phyloP scores from a whole-genome alignment of 1,284 basidiomycete species.

The Ustilago curta region DNA sequence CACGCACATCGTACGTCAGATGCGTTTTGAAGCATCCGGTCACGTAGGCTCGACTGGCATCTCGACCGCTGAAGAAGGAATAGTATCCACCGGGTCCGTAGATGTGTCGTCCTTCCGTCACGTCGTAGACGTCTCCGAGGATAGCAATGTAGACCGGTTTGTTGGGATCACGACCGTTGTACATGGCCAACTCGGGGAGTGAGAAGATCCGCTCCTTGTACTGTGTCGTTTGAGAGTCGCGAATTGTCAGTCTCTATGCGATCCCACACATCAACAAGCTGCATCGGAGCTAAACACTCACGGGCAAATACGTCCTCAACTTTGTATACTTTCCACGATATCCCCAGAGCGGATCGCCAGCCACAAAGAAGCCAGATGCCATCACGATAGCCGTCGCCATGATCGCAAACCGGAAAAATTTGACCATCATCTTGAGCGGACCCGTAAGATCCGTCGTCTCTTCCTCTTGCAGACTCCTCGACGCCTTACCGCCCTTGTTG shows the following conservation, averaged over 20 bases:
- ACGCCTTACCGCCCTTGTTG: slow-evolving; percentile 4
- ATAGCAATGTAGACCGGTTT: slow-evolving; percentile 81
- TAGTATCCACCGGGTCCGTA: slow-evolving; percentile 75
- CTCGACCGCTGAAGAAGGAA: slow-evolving; percentile 63
- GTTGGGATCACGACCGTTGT: slow-evolving; percentile 79
- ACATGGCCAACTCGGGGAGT: slow-evolving; percentile 77
- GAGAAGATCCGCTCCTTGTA: slow-evolving; percentile 77
- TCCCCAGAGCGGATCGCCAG: slow-evolving; percentile 65
- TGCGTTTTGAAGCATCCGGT: slow-evolving; percentile 68
- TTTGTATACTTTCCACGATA: slow-evolving; percentile 65
- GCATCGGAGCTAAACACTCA: slow-evolving; percentile 27
- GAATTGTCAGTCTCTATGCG: neutral
- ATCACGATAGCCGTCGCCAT: slow-evolving; percentile 39
- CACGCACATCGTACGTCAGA: slow-evolving; percentile 64
- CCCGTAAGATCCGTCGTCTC: slow-evolving; percentile 35
- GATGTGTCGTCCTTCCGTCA: slow-evolving; percentile 79
- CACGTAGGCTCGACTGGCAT: slow-evolving; percentile 66
- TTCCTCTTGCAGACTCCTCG: slow-evolving; percentile 11
- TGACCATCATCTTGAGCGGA: slow-evolving; percentile 12
- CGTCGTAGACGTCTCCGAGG: slow-evolving; percentile 92
- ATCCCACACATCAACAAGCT: neutral
- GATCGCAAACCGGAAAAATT: slow-evolving; percentile 33
- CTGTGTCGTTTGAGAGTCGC: slow-evolving; percentile 13
- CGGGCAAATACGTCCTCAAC: slow-evolving; percentile 61
- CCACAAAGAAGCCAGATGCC: slow-evolving; percentile 51